These are phyloP conservation scores for Wickerhamiella musiphila DNA, from an alignment of 805 yeast genomes.

Conservation along the genomic window DNA sequence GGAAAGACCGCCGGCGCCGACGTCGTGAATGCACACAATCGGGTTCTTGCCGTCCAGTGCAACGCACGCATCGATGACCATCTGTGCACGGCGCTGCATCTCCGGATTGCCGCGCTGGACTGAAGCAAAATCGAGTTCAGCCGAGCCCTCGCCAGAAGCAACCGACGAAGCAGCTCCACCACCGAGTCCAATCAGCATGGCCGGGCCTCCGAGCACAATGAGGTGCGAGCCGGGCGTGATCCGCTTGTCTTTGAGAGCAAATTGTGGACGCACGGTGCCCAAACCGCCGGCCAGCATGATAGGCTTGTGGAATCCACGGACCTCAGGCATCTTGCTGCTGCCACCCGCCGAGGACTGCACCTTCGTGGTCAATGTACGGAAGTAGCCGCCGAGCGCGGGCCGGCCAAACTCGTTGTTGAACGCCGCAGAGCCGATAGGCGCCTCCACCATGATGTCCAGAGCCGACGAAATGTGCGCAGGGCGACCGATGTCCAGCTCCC, in stretches of 20 bases:
- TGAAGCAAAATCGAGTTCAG: conserved; percentile 92
- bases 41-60: conserved; percentile 63
- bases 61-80: conserved; percentile 88
- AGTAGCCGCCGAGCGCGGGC: conserved; percentile 92
- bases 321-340: conserved; percentile 29
- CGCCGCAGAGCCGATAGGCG: conserved; percentile 95
- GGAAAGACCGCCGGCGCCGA: conserved; percentile 98
- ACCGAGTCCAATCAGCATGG: conserved; percentile 95
- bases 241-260: conserved; percentile 71
- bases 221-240: conserved; percentile 85
- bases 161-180: conserved; percentile 99
- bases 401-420: conserved; percentile 98
- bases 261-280: conserved; percentile 88
- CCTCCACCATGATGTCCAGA: conserved; percentile 88
- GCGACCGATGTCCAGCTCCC: conserved; percentile 85
- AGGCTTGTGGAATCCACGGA: conserved; percentile 96
- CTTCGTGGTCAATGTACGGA: conserved; percentile 79
- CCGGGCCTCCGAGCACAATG: conserved; percentile 93
- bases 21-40: conserved; percentile 92
- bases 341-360: conserved; percentile 46
- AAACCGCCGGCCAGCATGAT: conserved; percentile 99
- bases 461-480: conserved; percentile 89
- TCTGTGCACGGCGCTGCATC: conserved; percentile 97
- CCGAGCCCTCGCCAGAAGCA: conserved; percentile 81
- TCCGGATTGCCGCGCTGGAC: conserved; percentile 99